Evolutionary conservation across 2,329 filamentous ascomycete species (phyloP).

Genomic region (Fusarium algeriense): DNA sequence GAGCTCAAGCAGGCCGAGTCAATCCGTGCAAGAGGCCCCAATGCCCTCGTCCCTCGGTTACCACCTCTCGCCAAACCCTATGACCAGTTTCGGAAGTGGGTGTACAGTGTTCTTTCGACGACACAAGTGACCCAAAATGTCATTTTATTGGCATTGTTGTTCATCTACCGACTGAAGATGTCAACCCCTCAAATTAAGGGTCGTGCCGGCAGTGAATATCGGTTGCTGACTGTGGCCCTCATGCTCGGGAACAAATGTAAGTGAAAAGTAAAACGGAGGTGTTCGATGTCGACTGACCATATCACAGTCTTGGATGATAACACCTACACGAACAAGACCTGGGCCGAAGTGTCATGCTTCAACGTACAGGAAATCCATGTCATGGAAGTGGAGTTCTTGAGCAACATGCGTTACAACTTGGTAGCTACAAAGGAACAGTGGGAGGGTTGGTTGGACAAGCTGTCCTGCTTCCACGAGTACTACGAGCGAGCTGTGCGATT

Average conservation of each 20-base stretch:
- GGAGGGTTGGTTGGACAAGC: conserved; percentile 85
- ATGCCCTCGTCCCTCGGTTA: conserved; percentile 64
- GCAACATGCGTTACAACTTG: conserved; percentile 96
- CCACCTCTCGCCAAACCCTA: conserved; percentile 80
- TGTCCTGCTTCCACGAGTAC: conserved; percentile 86
- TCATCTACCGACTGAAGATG: conserved; percentile 93
- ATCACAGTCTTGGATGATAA: conserved; percentile 91
- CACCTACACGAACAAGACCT: conserved; percentile 99
- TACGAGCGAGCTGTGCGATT: conserved; percentile 75
- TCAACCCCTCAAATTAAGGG: conserved; percentile 91
- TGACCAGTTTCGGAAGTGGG: conserved; percentile 91
- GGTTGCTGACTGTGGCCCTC: conserved; percentile 90
- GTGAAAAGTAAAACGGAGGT: conserved; percentile 48
- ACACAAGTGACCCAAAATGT: conserved; percentile 98
- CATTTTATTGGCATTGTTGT: conserved; percentile 87
- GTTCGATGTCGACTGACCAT: conserved; percentile 37
- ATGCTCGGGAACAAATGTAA: conserved; percentile 98
- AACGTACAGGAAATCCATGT: conserved; percentile 95
- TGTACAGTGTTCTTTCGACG: conserved; percentile 87
- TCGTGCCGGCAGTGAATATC: conserved; percentile 92
- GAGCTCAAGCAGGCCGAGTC: conserved; percentile 81
- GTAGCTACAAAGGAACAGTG: conserved; percentile 89
- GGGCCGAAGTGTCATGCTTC: conserved; percentile 97
- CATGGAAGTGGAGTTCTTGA: conserved; percentile 99
- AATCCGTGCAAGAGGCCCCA: conserved; percentile 58